phyloP scores from a whole-genome alignment of 75 land plant genomes.

The Azolla pinnata region DNA sequence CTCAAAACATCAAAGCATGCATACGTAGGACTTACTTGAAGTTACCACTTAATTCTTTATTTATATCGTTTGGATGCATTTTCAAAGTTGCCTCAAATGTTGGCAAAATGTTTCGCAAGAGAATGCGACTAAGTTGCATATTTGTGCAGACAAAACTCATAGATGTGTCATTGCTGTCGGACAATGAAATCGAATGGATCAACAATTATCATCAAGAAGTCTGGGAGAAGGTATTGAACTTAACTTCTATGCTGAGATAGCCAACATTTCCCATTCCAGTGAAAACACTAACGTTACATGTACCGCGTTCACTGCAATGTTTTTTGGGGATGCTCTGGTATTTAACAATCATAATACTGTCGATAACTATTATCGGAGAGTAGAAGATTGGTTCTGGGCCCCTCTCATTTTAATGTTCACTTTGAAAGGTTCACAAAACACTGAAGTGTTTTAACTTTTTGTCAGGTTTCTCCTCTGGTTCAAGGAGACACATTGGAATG shows the following conservation, averaged over 20 bases:
- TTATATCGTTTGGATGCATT: too few species aligned
- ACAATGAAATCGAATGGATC: conserved; percentile 64
- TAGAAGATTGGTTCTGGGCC: neutral
- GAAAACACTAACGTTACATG: too few species aligned
- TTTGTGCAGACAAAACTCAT: conserved; percentile 57
- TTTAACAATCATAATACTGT: neutral
- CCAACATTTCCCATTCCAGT: neutral
- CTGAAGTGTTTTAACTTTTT: neutral
- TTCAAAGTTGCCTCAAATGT: too few species aligned
- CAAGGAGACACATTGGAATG: conserved; percentile 61
- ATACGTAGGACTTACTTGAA: too few species aligned
- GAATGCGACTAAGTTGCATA: neutral
- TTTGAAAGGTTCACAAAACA: neutral
- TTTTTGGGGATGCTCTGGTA: neutral
- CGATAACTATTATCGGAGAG: neutral
- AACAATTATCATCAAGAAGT: conserved; percentile 83
- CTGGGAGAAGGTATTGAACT: conserved; percentile 85
- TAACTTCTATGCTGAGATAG: neutral
- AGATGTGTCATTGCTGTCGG: conserved; percentile 59
- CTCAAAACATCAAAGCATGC: too few species aligned
- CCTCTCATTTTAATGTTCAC: neutral
- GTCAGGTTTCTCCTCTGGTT: conserved; percentile 80
- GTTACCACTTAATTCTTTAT: too few species aligned
- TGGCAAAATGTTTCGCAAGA: too few species aligned
- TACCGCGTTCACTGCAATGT: neutral